Conservation (phyloP, 139 green algal genomes). For the Volvox reticuliferus region DNA sequence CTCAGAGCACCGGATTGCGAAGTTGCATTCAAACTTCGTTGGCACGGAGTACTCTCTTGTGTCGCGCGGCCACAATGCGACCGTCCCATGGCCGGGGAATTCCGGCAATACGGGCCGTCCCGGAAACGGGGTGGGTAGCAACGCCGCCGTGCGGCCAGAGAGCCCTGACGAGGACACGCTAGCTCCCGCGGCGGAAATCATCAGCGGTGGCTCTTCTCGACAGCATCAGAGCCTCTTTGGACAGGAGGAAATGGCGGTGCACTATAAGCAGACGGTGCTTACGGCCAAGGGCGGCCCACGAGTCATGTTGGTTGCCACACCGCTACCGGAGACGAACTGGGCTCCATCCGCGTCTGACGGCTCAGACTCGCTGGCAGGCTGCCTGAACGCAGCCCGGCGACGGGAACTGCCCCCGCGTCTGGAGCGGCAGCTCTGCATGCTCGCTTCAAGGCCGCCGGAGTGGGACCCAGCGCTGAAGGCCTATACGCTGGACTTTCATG, state of each 20-base stretch:
- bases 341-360: slow-evolving; percentile 19
- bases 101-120: too few relatives aligned
- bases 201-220: not conserved
- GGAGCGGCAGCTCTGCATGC: slow-evolving; percentile 63
- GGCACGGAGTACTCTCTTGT: slow-evolving; percentile 87
- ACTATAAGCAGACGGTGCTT: slow-evolving; percentile 63
- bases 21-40: slow-evolving; percentile 87
- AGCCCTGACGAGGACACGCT: too few relatives aligned
- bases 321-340: slow-evolving; percentile 42
- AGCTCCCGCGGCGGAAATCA: not conserved
- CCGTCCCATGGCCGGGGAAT: not conserved
- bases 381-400: slow-evolving; percentile 52
- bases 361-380: slow-evolving; percentile 49
- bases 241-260: slow-evolving; percentile 56
- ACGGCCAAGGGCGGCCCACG: slow-evolving; percentile 50
- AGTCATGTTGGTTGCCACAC: slow-evolving; percentile 49
- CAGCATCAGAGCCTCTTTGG: slow-evolving; percentile 45
- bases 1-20: slow-evolving; percentile 21
- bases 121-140: not conserved
- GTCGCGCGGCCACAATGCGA: not conserved
- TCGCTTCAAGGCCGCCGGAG: slow-evolving; percentile 61
- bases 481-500: slow-evolving; percentile 97
- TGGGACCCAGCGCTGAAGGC: slow-evolving; percentile 67
- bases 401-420: slow-evolving; percentile 53
- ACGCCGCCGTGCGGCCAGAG: not conserved